Evolutionary conservation across 805 yeast species (phyloP), one percentile per base, ranked within the genome.

Genomic region (Nakazawaea sp.): DNA sequence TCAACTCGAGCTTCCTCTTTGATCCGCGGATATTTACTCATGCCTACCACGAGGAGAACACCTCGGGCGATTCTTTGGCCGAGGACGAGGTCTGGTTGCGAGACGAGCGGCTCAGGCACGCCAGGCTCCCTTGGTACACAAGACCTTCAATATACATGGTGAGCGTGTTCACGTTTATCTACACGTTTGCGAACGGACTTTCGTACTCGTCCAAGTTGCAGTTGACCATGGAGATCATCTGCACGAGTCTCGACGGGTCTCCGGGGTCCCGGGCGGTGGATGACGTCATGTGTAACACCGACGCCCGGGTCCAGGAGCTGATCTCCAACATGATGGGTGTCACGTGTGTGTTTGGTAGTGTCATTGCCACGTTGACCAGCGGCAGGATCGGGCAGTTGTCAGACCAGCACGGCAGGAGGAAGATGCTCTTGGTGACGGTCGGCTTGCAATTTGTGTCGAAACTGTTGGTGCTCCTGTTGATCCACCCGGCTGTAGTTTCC

Each of bases 321-420:
- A 53, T 70, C 12, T 69, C 80, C 8, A 53, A 59, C 26, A 58
- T 75, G 31, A 66, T 68, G 28, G 50, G 56, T 10, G 45, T 47
- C 12, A 45, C 61, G 32, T 42, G 72, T 4, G 38, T 63, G 3
- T 45, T 52, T 7, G 72, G 75, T 9, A 20, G 21, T 1, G 40
- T 64, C 1, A 50, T 69, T 3, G 61, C 67, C 19, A 58, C 74
- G 21, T 38, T 75, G 3, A 66, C 72, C 8, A 55, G 72, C 40
- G 79, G 81, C 0, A 73, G 71, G 43, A 55, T 77, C 42, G 75
- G 80, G 3, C 72, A 72, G 33, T 52, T 70, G n/a, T 69, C 78
- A 8, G 84, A 78, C 48, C 53, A 70, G 31, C 55, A 60, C 41
- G 85, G 85, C 2, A 58, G 85, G 41, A 66, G 67, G 21, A 52